Percentiles rank a stretch among this genome's conserved stretches.
Evolutionary conservation across 169 alveolate species (phyloP).

Genomic region (Plasmodium coatneyi): DNA sequence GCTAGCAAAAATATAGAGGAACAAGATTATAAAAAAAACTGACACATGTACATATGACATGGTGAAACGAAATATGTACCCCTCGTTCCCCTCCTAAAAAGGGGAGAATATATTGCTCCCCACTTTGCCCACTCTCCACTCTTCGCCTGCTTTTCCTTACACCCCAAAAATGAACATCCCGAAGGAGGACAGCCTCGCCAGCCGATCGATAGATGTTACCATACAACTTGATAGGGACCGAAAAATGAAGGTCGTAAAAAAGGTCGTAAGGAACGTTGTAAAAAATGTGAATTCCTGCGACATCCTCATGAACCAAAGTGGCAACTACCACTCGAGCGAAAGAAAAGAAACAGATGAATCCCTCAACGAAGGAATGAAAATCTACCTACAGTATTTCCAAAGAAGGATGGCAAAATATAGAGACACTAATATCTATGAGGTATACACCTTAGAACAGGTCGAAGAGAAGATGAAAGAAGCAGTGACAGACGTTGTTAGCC

Average conservation of each 20-base stretch:
- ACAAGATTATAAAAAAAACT: too few relatives aligned
- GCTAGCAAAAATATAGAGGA: background rate
- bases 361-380: conserved; percentile 25
- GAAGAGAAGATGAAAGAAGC: conserved; percentile 31
- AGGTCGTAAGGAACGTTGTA: background rate
- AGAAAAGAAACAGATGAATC: background rate
- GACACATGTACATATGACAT: background rate
- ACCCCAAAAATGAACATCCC: conserved; percentile 44
- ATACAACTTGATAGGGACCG: conserved; percentile 32
- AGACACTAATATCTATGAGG: conserved; percentile 18
- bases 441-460: conserved; percentile 9
- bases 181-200: background rate
- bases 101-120: background rate
- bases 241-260: conserved; percentile 34
- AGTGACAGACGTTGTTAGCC: background rate
- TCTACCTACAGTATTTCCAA: conserved; percentile 25
- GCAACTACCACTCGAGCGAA: background rate
- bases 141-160: background rate
- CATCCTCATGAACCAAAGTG: background rate
- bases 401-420: conserved; percentile 14
- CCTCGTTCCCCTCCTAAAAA: background rate
- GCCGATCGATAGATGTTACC: background rate
- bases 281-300: background rate
- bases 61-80: background rate
- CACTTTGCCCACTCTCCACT: background rate